Evolutionary conservation across 2,329 filamentous ascomycete genomes (phyloP).

Genomic region (Phialophora macrospora): DNA sequence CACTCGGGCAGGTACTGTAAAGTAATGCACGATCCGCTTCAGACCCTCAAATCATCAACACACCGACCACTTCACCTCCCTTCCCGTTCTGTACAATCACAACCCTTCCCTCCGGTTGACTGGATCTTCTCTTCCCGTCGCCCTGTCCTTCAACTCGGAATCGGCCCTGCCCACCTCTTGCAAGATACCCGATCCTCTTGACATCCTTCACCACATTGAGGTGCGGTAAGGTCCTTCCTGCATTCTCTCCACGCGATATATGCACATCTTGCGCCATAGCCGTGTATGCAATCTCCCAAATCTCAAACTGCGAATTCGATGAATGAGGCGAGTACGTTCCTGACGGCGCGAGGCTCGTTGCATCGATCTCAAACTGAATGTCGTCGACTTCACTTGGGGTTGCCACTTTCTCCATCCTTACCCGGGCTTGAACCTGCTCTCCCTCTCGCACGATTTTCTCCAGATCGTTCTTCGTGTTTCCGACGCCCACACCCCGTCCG

Average conservation of each 20-base stretch:
- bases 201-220: slow-evolving; percentile 23
- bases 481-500: slow-evolving; percentile 24
- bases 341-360: background rate
- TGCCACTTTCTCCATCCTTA: background rate
- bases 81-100: slow-evolving; percentile 39
- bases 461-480: slow-evolving; percentile 19
- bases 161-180: background rate
- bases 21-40: no score
- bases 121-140: background rate
- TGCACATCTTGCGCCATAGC: slow-evolving; percentile 16
- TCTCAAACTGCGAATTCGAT: slow-evolving; percentile 5
- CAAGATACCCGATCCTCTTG: slow-evolving; percentile 8
- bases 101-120: slow-evolving; percentile 41
- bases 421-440: background rate
- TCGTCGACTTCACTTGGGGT: background rate
- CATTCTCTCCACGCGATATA: slow-evolving; percentile 15
- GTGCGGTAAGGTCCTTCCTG: slow-evolving; percentile 17
- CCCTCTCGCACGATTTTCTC: slow-evolving; percentile 7
- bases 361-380: slow-evolving; percentile 4
- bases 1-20: no score
- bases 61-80: background rate
- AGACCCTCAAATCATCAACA: background rate
- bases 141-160: background rate
- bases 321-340: background rate
- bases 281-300: slow-evolving; percentile 17